A percentile compares a stretch with the other conserved stretches of the same genome.
Conservation (phyloP, 2,329 filamentous ascomycete genomes). For the Aureobasidium sp. region DNA sequence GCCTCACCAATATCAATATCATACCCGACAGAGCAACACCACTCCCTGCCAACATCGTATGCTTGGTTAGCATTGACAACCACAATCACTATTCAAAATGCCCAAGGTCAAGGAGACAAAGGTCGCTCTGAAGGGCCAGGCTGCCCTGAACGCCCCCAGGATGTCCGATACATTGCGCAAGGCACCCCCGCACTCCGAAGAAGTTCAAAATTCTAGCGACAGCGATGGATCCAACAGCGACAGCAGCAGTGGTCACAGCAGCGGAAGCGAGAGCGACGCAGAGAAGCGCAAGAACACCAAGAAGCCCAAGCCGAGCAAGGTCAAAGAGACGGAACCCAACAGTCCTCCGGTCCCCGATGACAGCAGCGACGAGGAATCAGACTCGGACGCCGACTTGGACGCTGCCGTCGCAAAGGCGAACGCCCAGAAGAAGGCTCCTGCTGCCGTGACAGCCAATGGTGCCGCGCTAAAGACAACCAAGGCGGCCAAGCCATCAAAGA, state of each 20-base stretch:
- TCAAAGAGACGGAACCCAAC: constrained; percentile 20
- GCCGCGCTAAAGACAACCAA: constrained; percentile 23
- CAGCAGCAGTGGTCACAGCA: constrained; percentile 23
- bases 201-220: constrained; percentile 26
- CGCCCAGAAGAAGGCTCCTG: constrained; percentile 19
- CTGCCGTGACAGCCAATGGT: constrained; percentile 20
- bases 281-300: constrained; percentile 22
- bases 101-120: constrained; percentile 30
- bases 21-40: background rate
- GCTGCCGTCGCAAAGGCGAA: background rate
- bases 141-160: constrained; percentile 25
- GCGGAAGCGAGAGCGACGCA: constrained; percentile 30
- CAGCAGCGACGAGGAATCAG: constrained; percentile 15
- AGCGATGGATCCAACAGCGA: constrained; percentile 27
- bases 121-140: constrained; percentile 29
- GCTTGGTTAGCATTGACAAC: background rate
- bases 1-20: background rate
- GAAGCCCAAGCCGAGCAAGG: constrained; percentile 21
- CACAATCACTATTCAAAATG: constrained; percentile 22
- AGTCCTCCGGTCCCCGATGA: constrained; percentile 23
- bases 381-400: constrained; percentile 14
- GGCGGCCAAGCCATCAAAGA: constrained; percentile 19
- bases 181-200: constrained; percentile 22
- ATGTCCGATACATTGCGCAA: constrained; percentile 21
- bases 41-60: background rate